phyloP scores from a whole-genome alignment of 2,329 filamentous ascomycete genomes.

The Clarireedia hainanense region DNA sequence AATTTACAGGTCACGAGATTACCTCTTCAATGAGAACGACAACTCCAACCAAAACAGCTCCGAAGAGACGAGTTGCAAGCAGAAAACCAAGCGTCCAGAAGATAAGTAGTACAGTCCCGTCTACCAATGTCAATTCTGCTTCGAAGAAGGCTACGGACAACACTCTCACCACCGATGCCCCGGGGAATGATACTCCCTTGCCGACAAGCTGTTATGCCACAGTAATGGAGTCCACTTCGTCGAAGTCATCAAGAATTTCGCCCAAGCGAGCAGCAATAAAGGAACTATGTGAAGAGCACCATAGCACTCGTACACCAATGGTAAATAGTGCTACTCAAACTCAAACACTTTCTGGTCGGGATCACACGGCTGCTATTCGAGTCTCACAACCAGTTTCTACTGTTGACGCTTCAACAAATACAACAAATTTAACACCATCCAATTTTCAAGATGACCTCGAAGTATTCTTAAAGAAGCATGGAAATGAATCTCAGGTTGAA shows the following conservation, averaged over 20 bases:
- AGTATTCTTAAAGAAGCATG: neutral
- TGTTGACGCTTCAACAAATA: neutral
- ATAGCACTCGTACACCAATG: slow-evolving; percentile 25
- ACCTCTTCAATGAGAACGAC: neutral
- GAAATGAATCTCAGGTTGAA: neutral
- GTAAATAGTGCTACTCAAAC: slow-evolving; percentile 27
- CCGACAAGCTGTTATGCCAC: slow-evolving; percentile 16
- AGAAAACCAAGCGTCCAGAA: neutral
- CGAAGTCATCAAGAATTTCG: slow-evolving; percentile 9
- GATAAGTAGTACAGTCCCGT: neutral
- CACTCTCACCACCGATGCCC: neutral
- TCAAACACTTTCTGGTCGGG: slow-evolving; percentile 14
- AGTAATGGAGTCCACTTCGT: slow-evolving; percentile 1
- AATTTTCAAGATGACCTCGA: neutral
- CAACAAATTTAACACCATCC: neutral
- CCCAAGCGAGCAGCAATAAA: slow-evolving; percentile 16
- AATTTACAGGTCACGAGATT: neutral
- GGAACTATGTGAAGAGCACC: slow-evolving; percentile 11
- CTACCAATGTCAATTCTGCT: neutral
- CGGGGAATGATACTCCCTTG: slow-evolving; percentile 16
- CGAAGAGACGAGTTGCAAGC: neutral
- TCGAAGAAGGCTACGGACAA: neutral
- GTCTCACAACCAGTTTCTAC: neutral
- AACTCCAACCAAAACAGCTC: neutral
- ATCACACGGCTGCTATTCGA: slow-evolving; percentile 10